Conservation (phyloP, 2,329 filamentous ascomycete species). For the Nemania sp. region DNA sequence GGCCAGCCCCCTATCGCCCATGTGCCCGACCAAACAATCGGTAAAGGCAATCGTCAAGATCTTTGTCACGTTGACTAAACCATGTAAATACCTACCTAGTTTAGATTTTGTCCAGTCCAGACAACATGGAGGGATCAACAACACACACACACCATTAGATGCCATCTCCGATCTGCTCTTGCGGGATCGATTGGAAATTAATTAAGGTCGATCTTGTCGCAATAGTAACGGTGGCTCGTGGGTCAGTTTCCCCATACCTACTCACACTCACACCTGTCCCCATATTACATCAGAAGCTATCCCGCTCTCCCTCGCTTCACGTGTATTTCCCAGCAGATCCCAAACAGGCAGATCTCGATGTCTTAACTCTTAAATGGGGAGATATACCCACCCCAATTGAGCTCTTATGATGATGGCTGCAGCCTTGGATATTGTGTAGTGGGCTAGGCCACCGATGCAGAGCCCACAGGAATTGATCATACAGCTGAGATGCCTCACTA, state of each 20-base stretch:
- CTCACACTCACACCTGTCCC: background rate
- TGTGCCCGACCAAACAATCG: conserved; percentile 3
- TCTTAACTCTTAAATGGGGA: background rate
- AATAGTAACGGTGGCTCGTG: conserved; percentile 10
- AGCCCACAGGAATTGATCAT: background rate
- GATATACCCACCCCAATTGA: conserved; percentile 2
- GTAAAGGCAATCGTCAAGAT: background rate
- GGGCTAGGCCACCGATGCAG: background rate
- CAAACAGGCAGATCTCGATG: conserved; percentile 22
- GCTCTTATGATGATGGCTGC: background rate
- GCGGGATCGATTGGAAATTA: conserved; percentile 11
- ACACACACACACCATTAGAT: conserved; percentile 19
- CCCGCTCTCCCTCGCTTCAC: background rate
- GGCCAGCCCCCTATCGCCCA: background rate
- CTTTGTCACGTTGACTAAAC: background rate
- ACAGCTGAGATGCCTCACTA: conserved; percentile 12
- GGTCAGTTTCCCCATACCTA: conserved; percentile 12
- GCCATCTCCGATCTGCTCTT: conserved; percentile 8
- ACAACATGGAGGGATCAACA: conserved; percentile 28
- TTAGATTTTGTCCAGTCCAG: too few species aligned
- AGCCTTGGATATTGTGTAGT: background rate
- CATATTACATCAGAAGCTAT: conserved; percentile 11
- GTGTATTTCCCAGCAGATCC: background rate
- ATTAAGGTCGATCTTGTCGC: conserved; percentile 24
- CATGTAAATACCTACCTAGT: conserved; percentile 5